A percentile compares a stretch with the other conserved stretches of the same genome.
These are phyloP conservation scores for Onygenales sp. DNA, from an alignment of 2,329 filamentous ascomycete genomes.

Conservation along the genomic window DNA sequence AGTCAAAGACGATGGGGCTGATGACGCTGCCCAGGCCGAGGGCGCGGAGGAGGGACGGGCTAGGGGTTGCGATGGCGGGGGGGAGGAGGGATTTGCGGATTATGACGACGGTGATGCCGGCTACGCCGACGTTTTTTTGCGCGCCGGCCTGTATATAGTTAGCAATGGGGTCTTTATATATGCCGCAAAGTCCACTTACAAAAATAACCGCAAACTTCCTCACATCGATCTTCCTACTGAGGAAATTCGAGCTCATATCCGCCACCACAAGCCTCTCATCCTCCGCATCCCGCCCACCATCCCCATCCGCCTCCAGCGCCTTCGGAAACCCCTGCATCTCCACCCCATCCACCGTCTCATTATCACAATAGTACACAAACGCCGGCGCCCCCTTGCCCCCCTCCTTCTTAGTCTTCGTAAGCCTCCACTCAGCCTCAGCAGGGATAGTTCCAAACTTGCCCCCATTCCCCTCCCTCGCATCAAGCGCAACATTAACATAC, in stretches of 20 bases:
- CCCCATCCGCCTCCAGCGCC: conserved; percentile 57
- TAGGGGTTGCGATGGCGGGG: conserved; percentile 55
- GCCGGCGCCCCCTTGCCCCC: conserved; percentile 40
- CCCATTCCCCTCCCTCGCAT: conserved; percentile 52
- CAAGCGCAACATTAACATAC: conserved; percentile 66
- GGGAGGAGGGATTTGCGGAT: conserved; percentile 73
- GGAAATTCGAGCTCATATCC: conserved; percentile 92
- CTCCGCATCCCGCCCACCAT: conserved; percentile 34
- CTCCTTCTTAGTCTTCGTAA: conserved; percentile 53
- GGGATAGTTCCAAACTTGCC: conserved; percentile 85
- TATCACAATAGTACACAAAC: conserved; percentile 84
- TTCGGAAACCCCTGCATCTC: conserved; percentile 72
- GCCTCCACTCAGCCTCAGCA: conserved; percentile 63
- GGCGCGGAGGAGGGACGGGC: conserved; percentile 59
- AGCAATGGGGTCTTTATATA: not conserved
- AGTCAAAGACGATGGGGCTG: conserved; percentile 66
- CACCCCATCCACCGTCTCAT: conserved; percentile 82
- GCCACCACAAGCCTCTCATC: conserved; percentile 70
- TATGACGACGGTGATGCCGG: conserved; percentile 79
- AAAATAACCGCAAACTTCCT: conserved; percentile 77
- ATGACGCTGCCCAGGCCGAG: conserved; percentile 60
- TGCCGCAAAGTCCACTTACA: conserved; percentile 38
- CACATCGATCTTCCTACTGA: conserved; percentile 68
- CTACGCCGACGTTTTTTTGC: conserved; percentile 85
- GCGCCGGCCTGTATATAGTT: conserved; percentile 50